phyloP scores from a whole-genome alignment of 345 rosid species.

The Sisymbrium altissimum region DNA sequence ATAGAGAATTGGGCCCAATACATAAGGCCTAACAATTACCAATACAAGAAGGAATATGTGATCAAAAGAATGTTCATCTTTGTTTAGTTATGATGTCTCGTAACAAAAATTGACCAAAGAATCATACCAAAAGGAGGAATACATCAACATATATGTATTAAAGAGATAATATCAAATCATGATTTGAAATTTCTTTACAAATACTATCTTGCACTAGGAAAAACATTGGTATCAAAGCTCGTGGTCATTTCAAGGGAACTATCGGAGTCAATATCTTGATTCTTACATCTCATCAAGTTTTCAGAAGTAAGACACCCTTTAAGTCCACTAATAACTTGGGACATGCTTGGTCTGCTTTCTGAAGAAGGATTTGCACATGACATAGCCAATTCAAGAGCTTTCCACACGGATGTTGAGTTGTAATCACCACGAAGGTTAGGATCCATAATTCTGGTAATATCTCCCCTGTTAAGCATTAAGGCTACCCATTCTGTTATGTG shows the following conservation, averaged over 20 bases:
- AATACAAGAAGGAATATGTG: too few species aligned
- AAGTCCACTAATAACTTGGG: slow-evolving; percentile 23
- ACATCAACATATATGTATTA: not conserved
- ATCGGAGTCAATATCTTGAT: slow-evolving; percentile 6
- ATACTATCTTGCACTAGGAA: not conserved
- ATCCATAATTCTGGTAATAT: slow-evolving; percentile 38
- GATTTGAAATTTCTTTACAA: not conserved
- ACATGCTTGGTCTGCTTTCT: slow-evolving; percentile 39
- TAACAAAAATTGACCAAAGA: not conserved
- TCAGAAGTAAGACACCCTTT: slow-evolving; percentile 28
- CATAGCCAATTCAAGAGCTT: slow-evolving; percentile 40
- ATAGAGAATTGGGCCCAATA: too few species aligned
- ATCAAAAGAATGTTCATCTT: not conserved
- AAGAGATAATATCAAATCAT: too few species aligned
- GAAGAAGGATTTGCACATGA: slow-evolving; percentile 28
- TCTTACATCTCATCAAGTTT: not conserved
- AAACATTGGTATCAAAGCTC: not conserved
- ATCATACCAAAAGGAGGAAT: not conserved
- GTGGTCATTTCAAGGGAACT: not conserved
- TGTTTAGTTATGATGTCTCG: not conserved
- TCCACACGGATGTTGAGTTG: slow-evolving; percentile 36
- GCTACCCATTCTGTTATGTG: slow-evolving; percentile 36
- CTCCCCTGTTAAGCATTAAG: slow-evolving; percentile 30
- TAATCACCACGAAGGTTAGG: slow-evolving; percentile 35
- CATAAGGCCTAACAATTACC: too few species aligned